phyloP scores from a whole-genome alignment of 2,329 filamentous ascomycete genomes.

The Claviceps pazoutovae region DNA sequence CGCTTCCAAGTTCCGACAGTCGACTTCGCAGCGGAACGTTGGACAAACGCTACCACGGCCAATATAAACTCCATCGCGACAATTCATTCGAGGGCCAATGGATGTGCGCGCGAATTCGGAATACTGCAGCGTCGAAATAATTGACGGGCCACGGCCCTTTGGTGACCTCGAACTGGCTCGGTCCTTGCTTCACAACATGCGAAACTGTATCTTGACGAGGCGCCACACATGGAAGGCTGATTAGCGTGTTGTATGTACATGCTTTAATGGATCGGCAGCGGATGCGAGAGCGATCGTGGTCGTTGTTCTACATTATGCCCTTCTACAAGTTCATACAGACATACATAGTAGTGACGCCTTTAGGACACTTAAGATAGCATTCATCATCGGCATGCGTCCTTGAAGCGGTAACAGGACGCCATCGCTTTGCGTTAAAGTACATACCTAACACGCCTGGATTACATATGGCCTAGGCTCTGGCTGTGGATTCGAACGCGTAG shows the following conservation, averaged over 20 bases:
- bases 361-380: background rate
- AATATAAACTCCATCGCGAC: background rate
- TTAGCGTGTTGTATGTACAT: background rate
- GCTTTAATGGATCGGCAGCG: too few relatives aligned
- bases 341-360: background rate
- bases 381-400: background rate
- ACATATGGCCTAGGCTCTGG: background rate
- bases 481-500: background rate
- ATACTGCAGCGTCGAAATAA: background rate
- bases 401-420: background rate
- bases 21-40: too few relatives aligned
- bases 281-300: too few relatives aligned
- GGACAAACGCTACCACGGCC: too few relatives aligned
- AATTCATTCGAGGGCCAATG: background rate
- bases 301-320: too few relatives aligned
- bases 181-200: slow-evolving; percentile 5
- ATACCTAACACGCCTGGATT: background rate
- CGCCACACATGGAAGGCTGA: slow-evolving; percentile 13
- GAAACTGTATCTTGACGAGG: slow-evolving; percentile 10
- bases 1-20: too few relatives aligned
- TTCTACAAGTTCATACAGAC: too few relatives aligned
- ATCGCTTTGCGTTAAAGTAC: background rate
- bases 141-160: background rate
- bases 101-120: background rate
- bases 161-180: slow-evolving; percentile 7